Percentiles rank a stretch among this genome's conserved stretches.
Evolutionary conservation across 2,329 filamentous ascomycete species (phyloP).

Genomic region (Chrysosphaeria jannelii): DNA sequence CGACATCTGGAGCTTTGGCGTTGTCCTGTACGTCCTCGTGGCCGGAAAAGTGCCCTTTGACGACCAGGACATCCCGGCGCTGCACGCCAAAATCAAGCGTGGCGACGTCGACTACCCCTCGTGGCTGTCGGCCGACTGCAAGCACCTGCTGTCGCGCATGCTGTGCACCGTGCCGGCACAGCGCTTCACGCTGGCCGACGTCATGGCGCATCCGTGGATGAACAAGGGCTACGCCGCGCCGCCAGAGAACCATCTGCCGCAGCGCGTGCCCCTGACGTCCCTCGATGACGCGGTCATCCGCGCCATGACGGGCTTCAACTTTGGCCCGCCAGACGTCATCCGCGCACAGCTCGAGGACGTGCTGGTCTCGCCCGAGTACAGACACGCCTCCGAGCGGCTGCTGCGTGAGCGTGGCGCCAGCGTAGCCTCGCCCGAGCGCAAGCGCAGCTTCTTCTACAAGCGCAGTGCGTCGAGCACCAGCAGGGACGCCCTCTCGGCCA

Average conservation of each 20-base stretch:
- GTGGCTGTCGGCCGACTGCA: slow-evolving; percentile 88
- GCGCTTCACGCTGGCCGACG: slow-evolving; percentile 63
- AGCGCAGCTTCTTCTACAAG: slow-evolving; percentile 84
- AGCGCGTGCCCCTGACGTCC: slow-evolving; percentile 60
- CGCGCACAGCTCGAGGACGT: slow-evolving; percentile 51
- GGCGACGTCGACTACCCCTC: slow-evolving; percentile 84
- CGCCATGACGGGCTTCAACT: slow-evolving; percentile 96
- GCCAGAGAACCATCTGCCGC: slow-evolving; percentile 68
- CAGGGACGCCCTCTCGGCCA: slow-evolving; percentile 58
- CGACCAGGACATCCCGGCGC: slow-evolving; percentile 93
- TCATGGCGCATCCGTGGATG: slow-evolving; percentile 91
- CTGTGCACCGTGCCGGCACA: slow-evolving; percentile 77
- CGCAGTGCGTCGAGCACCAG: slow-evolving; percentile 69
- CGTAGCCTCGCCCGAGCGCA: slow-evolving; percentile 44
- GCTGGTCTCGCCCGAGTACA: slow-evolving; percentile 85
- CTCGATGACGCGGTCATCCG: slow-evolving; percentile 59
- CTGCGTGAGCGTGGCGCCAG: slow-evolving; percentile 26
- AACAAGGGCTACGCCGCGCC: slow-evolving; percentile 64
- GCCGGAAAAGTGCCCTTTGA: slow-evolving; percentile 97
- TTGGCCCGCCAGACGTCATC: slow-evolving; percentile 65
- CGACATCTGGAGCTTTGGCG: slow-evolving; percentile 95
- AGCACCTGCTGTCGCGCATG: slow-evolving; percentile 78
- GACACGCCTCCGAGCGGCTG: slow-evolving; percentile 50
- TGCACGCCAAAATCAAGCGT: slow-evolving; percentile 98
- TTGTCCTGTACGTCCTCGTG: slow-evolving; percentile 86